A percentile compares a stretch with the other conserved stretches of the same genome.
These are phyloP conservation scores for Mycosphaerella sp. DNA, from an alignment of 2,329 filamentous ascomycete genomes.

Conservation along the genomic window DNA sequence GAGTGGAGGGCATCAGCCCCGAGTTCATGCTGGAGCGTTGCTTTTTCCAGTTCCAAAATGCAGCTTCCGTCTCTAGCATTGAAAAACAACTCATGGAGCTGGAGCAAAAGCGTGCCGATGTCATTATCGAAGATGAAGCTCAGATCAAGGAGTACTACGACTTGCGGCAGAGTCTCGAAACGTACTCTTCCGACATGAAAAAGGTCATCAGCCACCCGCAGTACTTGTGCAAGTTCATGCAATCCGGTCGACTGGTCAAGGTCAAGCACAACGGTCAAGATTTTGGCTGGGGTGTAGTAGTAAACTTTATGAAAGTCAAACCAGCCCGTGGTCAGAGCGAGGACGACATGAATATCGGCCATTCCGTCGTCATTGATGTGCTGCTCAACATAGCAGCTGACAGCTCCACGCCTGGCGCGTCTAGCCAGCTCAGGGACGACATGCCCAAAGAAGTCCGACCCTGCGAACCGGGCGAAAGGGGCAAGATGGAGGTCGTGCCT, in stretches of 20 bases:
- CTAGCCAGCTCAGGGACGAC: slow-evolving; percentile 41
- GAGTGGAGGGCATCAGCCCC: slow-evolving; percentile 98
- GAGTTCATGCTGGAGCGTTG: slow-evolving; percentile 99
- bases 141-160: slow-evolving; percentile 94
- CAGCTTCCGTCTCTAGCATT: slow-evolving; percentile 72
- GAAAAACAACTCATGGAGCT: slow-evolving; percentile 77
- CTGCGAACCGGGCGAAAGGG: slow-evolving; percentile 56
- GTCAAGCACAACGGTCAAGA: slow-evolving; percentile 75
- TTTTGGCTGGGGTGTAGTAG: slow-evolving; percentile 90
- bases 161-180: slow-evolving; percentile 74
- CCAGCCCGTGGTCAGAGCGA: slow-evolving; percentile 58
- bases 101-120: slow-evolving; percentile 65
- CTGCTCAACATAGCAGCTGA: slow-evolving; percentile 59
- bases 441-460: slow-evolving; percentile 58
- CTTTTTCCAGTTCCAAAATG: slow-evolving; percentile 98
- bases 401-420: slow-evolving; percentile 42
- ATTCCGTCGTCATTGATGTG: slow-evolving; percentile 78
- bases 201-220: slow-evolving; percentile 86
- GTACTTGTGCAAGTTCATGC: slow-evolving; percentile 77
- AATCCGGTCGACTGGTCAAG: slow-evolving; percentile 78
- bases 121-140: slow-evolving; percentile 76
- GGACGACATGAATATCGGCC: slow-evolving; percentile 64
- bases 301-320: slow-evolving; percentile 60
- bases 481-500: slow-evolving; percentile 75
- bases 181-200: slow-evolving; percentile 82